Conservation (phyloP, 257 asterid species). For the Penstemon barbatus region DNA sequence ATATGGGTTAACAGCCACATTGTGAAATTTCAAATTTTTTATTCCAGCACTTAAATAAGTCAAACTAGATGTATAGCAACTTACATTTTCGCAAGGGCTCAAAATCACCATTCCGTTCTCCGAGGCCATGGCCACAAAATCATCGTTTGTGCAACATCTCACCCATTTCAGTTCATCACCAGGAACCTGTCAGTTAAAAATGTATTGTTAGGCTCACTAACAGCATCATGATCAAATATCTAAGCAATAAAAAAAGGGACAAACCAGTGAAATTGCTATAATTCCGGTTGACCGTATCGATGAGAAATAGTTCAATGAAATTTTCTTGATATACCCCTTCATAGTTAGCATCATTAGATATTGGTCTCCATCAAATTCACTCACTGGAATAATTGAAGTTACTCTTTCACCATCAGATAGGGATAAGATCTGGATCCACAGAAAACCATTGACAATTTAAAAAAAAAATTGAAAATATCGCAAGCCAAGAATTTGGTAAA, state of each 20-base stretch:
- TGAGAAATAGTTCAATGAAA: conserved; percentile 84
- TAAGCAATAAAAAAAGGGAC: conserved; percentile 39
- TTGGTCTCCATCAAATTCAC: conserved; percentile 79
- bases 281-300: conserved; percentile 94
- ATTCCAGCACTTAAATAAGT: not conserved
- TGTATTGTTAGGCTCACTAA: conserved; percentile 25
- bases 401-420: conserved; percentile 95
- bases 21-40: conserved; percentile 9
- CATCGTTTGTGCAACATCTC: conserved; percentile 78
- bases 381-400: conserved; percentile 92
- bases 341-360: conserved; percentile 89
- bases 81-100: conserved; percentile 74
- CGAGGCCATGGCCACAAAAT: conserved; percentile 96
- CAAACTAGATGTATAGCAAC: conserved; percentile 16
- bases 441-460: conserved; percentile 21
- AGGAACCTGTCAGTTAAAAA: conserved; percentile 65
- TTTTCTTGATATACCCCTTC: conserved; percentile 92
- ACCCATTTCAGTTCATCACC: conserved; percentile 99
- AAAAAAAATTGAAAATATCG: conserved; percentile 19
- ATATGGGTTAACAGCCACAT: conserved; percentile 15
- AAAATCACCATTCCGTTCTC: conserved; percentile 86
- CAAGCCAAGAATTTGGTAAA: conserved; percentile 18
- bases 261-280: conserved; percentile 93
- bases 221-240: conserved; percentile 13
- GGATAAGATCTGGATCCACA: conserved; percentile 69